phyloP scores from a whole-genome alignment of 768 basidiomycete genomes.

The Inosperma sp. region DNA sequence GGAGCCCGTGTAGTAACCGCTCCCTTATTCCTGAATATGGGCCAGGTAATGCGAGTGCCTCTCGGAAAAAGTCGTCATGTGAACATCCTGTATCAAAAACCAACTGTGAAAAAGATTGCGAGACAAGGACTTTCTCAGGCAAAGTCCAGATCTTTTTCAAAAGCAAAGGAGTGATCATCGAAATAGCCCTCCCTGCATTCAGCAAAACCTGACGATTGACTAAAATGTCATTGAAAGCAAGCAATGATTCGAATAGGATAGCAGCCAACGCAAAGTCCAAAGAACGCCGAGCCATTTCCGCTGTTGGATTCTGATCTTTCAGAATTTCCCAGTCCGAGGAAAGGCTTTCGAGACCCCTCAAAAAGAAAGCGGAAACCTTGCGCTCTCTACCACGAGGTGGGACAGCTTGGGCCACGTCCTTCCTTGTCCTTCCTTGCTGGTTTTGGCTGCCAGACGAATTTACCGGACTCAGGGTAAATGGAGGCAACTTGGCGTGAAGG shows the following conservation, averaged over 20 bases:
- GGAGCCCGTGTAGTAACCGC: slow-evolving; percentile 28
- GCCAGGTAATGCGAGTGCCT: slow-evolving; percentile 45
- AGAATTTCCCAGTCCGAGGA: slow-evolving; percentile 42
- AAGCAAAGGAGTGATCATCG: slow-evolving; percentile 35
- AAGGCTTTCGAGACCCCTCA: slow-evolving; percentile 56
- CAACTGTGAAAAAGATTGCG: slow-evolving; percentile 64
- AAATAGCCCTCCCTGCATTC: slow-evolving; percentile 50
- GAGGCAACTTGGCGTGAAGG: slow-evolving; percentile 58
- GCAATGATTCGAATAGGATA: slow-evolving; percentile 63
- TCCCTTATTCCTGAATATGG: slow-evolving; percentile 59
- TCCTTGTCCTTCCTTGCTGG: neutral
- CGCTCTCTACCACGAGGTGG: slow-evolving; percentile 56
- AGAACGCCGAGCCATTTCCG: slow-evolving; percentile 59
- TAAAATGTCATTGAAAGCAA: slow-evolving; percentile 60
- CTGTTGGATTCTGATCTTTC: slow-evolving; percentile 39
- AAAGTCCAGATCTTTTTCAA: slow-evolving; percentile 48
- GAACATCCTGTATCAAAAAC: slow-evolving; percentile 35
- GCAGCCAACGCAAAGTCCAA: slow-evolving; percentile 67
- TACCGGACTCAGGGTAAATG: slow-evolving; percentile 20
- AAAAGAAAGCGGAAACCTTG: slow-evolving; percentile 56
- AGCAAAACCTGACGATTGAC: slow-evolving; percentile 61
- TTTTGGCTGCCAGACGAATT: neutral
- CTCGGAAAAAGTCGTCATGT: slow-evolving; percentile 29
- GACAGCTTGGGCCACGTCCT: slow-evolving; percentile 28
- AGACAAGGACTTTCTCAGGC: slow-evolving; percentile 59